These are phyloP conservation scores for Citrus unshiu DNA, from an alignment of 345 rosid species.

Conservation along the genomic window DNA sequence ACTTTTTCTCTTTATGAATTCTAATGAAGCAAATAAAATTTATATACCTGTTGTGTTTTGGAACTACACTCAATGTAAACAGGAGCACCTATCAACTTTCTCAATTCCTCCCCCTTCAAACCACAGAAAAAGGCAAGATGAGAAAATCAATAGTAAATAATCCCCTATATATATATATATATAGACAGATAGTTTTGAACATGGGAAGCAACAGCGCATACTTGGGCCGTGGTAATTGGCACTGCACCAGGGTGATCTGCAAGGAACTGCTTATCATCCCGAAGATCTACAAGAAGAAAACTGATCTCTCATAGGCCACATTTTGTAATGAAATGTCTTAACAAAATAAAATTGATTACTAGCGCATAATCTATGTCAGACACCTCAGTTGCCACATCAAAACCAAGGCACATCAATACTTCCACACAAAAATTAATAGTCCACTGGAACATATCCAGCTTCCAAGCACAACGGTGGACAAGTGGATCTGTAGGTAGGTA, in stretches of 20 bases:
- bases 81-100: constrained; percentile 69
- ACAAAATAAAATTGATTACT: background rate
- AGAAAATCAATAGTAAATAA: background rate
- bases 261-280: constrained; percentile 69
- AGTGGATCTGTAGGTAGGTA: no score
- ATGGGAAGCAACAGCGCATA: constrained; percentile 19
- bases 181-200: background rate
- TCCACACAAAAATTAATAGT: background rate
- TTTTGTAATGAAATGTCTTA: background rate
- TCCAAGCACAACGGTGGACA: background rate
- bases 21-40: background rate
- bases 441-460: background rate
- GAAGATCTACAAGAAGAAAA: constrained; percentile 57
- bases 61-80: constrained; percentile 83
- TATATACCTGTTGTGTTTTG: constrained; percentile 75
- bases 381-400: background rate
- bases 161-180: no score
- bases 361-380: background rate
- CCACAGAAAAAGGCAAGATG: background rate
- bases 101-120: constrained; percentile 74
- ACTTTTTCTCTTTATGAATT: background rate
- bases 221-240: constrained; percentile 74
- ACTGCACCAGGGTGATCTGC: constrained; percentile 74
- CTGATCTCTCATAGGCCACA: background rate
- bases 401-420: background rate